Conservation (phyloP, 371 early-diverging fungal genomes). For the Apophysomyces variabilis region DNA sequence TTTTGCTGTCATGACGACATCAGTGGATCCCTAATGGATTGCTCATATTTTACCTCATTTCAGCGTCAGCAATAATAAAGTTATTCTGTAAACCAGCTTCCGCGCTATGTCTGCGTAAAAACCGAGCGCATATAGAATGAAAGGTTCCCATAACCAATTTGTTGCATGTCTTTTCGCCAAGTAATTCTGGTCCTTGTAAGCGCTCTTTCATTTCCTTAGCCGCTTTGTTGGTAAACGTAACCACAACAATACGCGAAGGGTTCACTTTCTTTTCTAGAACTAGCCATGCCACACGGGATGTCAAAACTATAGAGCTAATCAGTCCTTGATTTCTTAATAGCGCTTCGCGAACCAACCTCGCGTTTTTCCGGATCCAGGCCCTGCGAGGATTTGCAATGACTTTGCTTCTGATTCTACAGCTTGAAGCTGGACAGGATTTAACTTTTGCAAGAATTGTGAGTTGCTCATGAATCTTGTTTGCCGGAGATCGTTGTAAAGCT, state of each 20-base stretch:
- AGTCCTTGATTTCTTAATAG: slow-evolving; percentile 21
- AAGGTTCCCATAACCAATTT: slow-evolving; percentile 54
- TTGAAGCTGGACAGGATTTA: slow-evolving; percentile 35
- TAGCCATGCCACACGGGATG: slow-evolving; percentile 44
- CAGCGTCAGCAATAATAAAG: slow-evolving; percentile 55
- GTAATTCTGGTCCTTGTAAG: slow-evolving; percentile 24
- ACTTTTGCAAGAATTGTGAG: background rate
- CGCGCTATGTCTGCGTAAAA: slow-evolving; percentile 38
- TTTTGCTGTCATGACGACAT: slow-evolving; percentile 17
- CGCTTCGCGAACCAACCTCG: slow-evolving; percentile 38
- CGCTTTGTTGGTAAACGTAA: slow-evolving; percentile 73
- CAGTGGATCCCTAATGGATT: background rate
- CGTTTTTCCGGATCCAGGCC: slow-evolving; percentile 71
- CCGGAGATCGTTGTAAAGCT: no score
- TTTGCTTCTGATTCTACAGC: slow-evolving; percentile 31
- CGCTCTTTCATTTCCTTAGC: slow-evolving; percentile 62
- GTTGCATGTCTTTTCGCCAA: slow-evolving; percentile 36
- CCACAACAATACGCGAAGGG: slow-evolving; percentile 54
- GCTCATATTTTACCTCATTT: slow-evolving; percentile 9
- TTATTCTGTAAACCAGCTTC: slow-evolving; percentile 34
- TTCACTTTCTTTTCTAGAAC: slow-evolving; percentile 39
- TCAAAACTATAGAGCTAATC: slow-evolving; percentile 40
- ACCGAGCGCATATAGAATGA: slow-evolving; percentile 57
- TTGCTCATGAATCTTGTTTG: background rate
- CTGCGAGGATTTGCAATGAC: slow-evolving; percentile 60